These are phyloP conservation scores for Zea mays DNA, from an alignment of 176 grass and related monocot species.

Conservation along the genomic window Zm-B73-REFERENCE-NAM-5.0 NC_050096.1:259765501-259766000, in stretches of 20 bases:
- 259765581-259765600: conserved; percentile 4
- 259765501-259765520: neutral
- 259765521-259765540: neutral
- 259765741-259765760: conserved; percentile 99
- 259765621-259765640: conserved; percentile 35
- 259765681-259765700: conserved; percentile 34
- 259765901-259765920: neutral
- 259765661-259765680: conserved; percentile 40
- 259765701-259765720: conserved; percentile 83
- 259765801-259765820: neutral
- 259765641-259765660: conserved; percentile 39
- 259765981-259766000: neutral
- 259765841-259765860: neutral
- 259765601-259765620: conserved; percentile 37
- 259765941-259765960: too few species aligned
- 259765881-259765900: neutral
- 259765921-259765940: too few species aligned
- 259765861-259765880: neutral
- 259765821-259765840: neutral
- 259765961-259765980: neutral
- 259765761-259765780: conserved; percentile 61
- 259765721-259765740: conserved; percentile 91
- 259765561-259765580: conserved; percentile 24
- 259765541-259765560: conserved; percentile 11
- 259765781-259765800: conserved; percentile 4